Evolutionary conservation across 1,139 yeast species (phyloP), one percentile per base, ranked within the genome.

Genomic region (Suhomyces atakaporum): DNA sequence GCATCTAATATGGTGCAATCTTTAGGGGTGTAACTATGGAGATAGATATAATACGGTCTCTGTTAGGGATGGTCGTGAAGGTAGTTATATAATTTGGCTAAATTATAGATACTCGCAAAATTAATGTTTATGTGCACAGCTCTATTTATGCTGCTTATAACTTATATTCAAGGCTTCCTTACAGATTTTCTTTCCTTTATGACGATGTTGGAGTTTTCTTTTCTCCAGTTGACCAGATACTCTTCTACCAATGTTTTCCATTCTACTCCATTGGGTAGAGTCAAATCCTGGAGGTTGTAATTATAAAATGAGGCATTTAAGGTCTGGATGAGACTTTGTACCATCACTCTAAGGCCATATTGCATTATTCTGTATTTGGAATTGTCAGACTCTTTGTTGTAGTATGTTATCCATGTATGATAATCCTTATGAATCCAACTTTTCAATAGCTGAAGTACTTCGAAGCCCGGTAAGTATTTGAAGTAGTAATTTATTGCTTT

Each of bases 401-500:
- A 73, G 0, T 62, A 35, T 12, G 43, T 48, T 8, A 65, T 47
- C 84, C 84, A 78, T 5, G 41, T 47, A 27, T 53, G 42, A 47
- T 65, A 75, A 44, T 77, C 75, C 26, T 50, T 46, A 5, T 42
- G 52, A 16, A 67, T 50, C 72, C 75, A 74, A 9, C 71, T 49
- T 23, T 45, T 49, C 8, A 74, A 45, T 0, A 66, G 49, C 6
- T 43, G 39, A 5, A 53, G 42, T 1, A 52, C 29, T 52, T 24
- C 36, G 2, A 39, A 36, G 1, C 50, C 39, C 2, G 60, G 53
- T 8, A 64, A 50, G 45, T 70, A 62, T 42, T 57, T 42, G 45
- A 50, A 56, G 41, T 56, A 63, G 6, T 59, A 39, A 16, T 55
- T 51, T 3, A 75, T 41, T 1, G 81, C 74, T 25, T 50, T 48